A percentile compares a stretch with the other conserved stretches of the same genome.
phyloP scores from a whole-genome alignment of 257 asterid species.

The Penstemon barbatus region DNA sequence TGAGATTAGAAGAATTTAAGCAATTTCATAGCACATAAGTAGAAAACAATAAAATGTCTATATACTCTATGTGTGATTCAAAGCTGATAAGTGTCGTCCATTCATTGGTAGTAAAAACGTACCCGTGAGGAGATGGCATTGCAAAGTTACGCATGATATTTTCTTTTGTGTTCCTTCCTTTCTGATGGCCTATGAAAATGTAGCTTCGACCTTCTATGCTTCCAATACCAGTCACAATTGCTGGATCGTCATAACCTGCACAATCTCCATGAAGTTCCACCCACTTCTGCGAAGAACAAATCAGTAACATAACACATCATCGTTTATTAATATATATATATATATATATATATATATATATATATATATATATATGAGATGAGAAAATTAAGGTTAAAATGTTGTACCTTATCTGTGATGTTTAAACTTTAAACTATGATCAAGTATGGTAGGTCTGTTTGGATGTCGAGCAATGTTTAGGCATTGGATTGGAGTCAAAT shows the following conservation, averaged over 20 bases:
- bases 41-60: too few species aligned
- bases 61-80: too few species aligned
- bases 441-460: constrained; percentile 85
- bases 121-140: constrained; percentile 99
- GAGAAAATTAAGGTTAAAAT: background rate
- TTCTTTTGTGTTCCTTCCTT: constrained; percentile 89
- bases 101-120: constrained; percentile 9
- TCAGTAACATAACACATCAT: too few species aligned
- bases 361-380: too few species aligned
- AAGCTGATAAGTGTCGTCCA: too few species aligned
- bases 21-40: background rate
- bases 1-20: background rate
- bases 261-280: constrained; percentile 98
- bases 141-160: constrained; percentile 88
- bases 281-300: background rate
- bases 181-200: constrained; percentile 95
- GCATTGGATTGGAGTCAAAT: constrained; percentile 84
- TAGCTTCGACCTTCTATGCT: constrained; percentile 73
- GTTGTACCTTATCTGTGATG: constrained; percentile 74
- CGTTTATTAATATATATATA: too few species aligned
- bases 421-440: constrained; percentile 79
- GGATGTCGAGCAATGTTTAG: constrained; percentile 87
- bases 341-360: too few species aligned
- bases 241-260: constrained; percentile 92
- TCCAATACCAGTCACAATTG: constrained; percentile 85